phyloP scores from a whole-genome alignment of 257 asterid genomes.

The Sherardia arvensis region DNA sequence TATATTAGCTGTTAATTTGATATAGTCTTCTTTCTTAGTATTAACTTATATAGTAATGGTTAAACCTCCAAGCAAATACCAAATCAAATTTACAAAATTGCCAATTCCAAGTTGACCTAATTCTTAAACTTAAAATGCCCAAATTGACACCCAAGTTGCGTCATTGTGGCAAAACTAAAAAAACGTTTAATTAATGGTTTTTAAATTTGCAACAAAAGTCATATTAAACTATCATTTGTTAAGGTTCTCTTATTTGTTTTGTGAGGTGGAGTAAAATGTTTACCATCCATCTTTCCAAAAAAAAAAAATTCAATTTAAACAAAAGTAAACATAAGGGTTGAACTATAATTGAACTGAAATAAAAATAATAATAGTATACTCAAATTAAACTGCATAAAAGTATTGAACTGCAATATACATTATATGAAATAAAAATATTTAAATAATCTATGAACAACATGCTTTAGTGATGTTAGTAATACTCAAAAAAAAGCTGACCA shows the following conservation, averaged over 20 bases:
- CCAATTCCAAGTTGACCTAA: neutral
- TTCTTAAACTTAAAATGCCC: neutral
- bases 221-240: neutral
- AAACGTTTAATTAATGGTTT: neutral
- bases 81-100: neutral
- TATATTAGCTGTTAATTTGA: conserved; percentile 11
- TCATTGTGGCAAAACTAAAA: neutral
- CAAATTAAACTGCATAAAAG: too few species aligned
- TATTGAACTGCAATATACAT: too few species aligned
- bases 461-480: too few species aligned
- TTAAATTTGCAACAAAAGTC: neutral
- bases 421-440: too few species aligned
- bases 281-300: too few species aligned
- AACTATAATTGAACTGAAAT: too few species aligned
- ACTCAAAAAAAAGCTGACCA: too few species aligned
- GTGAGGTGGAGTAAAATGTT: too few species aligned
- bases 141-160: neutral
- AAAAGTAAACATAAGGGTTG: too few species aligned
- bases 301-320: neutral
- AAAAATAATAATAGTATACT: too few species aligned
- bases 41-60: conserved; percentile 14
- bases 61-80: conserved; percentile 7
- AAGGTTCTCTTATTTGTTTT: too few species aligned
- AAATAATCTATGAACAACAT: too few species aligned
- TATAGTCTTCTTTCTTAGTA: conserved; percentile 34